These are phyloP conservation scores for Phialophora chinensis DNA, from an alignment of 2,329 filamentous ascomycete species.

Conservation along the genomic window DNA sequence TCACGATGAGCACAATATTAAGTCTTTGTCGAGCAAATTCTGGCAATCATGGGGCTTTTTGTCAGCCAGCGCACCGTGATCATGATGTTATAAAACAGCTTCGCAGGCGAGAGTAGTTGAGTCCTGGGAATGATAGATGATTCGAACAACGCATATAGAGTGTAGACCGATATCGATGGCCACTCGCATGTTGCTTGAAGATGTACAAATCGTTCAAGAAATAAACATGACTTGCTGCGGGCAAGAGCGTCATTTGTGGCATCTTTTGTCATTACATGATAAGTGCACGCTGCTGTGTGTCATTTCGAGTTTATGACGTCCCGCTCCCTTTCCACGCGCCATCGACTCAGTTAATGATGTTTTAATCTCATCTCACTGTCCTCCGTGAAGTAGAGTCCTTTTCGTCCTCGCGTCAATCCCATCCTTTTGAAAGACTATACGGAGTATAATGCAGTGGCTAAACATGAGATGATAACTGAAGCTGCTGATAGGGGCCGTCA, in stretches of 20 bases:
- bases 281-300: no score
- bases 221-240: no score
- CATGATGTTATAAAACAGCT: neutral
- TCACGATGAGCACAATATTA: neutral
- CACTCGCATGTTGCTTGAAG: neutral
- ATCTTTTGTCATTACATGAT: no score
- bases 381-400: neutral
- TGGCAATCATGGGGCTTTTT: no score
- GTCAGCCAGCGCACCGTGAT: neutral
- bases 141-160: neutral
- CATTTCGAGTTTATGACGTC: no score
- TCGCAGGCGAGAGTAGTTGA: neutral
- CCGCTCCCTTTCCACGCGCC: neutral
- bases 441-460: neutral
- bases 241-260: no score
- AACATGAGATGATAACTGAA: neutral
- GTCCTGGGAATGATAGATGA: neutral
- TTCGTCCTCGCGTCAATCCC: neutral
- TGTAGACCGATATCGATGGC: neutral
- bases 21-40: no score
- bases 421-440: neutral
- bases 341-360: neutral
- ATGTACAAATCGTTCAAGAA: neutral
- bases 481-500: neutral
- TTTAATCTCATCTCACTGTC: neutral